Base-by-base conservation (phyloP, 2,329 filamentous ascomycete species). In the Ceratocystis papillata region DNA sequence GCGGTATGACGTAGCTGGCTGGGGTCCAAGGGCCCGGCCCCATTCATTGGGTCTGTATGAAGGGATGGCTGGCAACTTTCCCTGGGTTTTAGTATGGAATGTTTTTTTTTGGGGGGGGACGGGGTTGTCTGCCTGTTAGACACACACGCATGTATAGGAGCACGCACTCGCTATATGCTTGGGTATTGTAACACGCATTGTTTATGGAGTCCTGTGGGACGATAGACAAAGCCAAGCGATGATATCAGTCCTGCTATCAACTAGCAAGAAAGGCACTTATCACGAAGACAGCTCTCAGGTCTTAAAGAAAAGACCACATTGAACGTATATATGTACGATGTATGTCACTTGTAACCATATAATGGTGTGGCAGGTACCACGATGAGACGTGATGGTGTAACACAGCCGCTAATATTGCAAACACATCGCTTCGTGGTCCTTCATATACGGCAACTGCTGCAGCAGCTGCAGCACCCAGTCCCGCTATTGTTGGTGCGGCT, bases 1-100 rank as follows among this genome's bases (percentile, higher is more conserved):
- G 53, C 53, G 53, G 53, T 59, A 59, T 59, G 53, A 59, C 53
- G 53, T 59, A 59, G 53, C 8, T 59, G 53, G 53, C 53, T 37
- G 53, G 53, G 33, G 53, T 59, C 25, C 15, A 59, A 33, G 17
- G 53, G 7, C 28, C 12, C 12, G 53, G 7, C 28, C 12, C 12
- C 6, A 37, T 59, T 8, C 33, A 17, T 30, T 59, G 28, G 53
- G 53, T 25, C 53, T 30, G n/a, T 28, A 20, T 17, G 48, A 7
- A 25, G 25, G 22, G 48, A 53, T 53, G 48, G 20, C 25, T 53
- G 33, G 33, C 33, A 12, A 20, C 48, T 53, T 22, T 8, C 1
- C n/a, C 45, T n/a, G 7, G 7, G 17, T 8, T 53, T 25, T 53
- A 2, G 7, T 53, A 12, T 15, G 8, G 28, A 20, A 48, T 22